Base-by-base conservation (phyloP, 176 grass and related monocot genomes). In the Hordeum marinum region DNA sequence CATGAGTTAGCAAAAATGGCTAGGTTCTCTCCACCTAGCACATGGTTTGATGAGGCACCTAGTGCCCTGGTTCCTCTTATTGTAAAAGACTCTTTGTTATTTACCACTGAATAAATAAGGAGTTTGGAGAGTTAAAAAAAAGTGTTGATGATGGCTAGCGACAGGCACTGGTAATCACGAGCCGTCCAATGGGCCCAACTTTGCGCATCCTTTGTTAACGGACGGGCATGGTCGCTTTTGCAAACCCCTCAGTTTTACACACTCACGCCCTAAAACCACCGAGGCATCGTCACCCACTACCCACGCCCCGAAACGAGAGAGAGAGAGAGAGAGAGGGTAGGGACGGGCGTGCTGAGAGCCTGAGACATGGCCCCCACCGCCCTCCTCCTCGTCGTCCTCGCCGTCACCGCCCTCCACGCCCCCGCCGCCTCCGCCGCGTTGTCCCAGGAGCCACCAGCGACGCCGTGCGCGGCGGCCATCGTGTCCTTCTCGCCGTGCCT, bases 401-500 rank as follows among this genome's bases (percentile, higher is more conserved):
- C 63, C 46, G 14, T 60, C 48, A 2, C 37, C 11, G 7, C 25
- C 48, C 74, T 74, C 48, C 13, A 52, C 7, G 20, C 72, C 46
- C 66, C 66, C 6, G 6, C 54, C 25, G 32, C 46, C 45, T 20
- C 75, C 5, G 50, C 85, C 26, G 68, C 65, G 11, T 24, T 80
- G 72, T 46, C 64, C 48, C 29, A 61, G 54, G 55, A 45, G 15
- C 82, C 86, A 14, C 36, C 67, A 40, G 65, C 41, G 29, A 61
- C 63, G 46, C 63, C 69, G 12, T 92, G 90, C 21, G 42, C 83
- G 23, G 64, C 80, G n/a, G 71, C 75, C 46, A 83, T 91, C 14
- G 85, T 91, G 3, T 25, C 86, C 21, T 75, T 91, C n/a, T 88
- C 90, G 10, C 84, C 82, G 18, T 91, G 90, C 48, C 82, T 91